phyloP scores from a whole-genome alignment of 352 stramenopile genomes.

The Globisporangium polare region DNA sequence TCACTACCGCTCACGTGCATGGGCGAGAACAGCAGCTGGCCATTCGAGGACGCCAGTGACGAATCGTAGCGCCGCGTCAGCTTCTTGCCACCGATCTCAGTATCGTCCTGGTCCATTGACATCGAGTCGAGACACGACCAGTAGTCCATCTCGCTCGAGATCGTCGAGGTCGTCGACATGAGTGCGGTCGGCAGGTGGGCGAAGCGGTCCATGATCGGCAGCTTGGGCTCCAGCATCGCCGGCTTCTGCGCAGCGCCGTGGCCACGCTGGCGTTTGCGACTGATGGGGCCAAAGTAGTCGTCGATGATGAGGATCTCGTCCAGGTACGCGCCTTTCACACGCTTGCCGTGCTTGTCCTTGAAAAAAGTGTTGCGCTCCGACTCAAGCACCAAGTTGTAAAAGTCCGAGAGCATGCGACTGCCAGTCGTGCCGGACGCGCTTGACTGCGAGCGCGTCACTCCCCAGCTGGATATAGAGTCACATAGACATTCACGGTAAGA shows the following conservation, averaged over 20 bases:
- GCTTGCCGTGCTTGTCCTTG: conserved; percentile 47
- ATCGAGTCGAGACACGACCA: conserved; percentile 28
- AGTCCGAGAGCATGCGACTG: conserved; percentile 70
- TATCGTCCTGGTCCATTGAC: conserved; percentile 17
- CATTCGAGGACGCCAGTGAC: conserved; percentile 8
- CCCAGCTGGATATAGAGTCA: conserved; percentile 23
- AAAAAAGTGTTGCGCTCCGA: conserved; percentile 66
- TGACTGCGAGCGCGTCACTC: conserved; percentile 34
- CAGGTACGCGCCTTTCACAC: conserved; percentile 48
- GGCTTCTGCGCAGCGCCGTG: neutral
- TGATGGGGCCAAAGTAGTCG: conserved; percentile 44
- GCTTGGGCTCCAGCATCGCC: conserved; percentile 1
- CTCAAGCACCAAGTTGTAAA: conserved; percentile 79
- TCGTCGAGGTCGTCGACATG: conserved; percentile 21
- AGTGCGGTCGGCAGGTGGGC: conserved; percentile 14
- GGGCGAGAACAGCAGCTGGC: conserved; percentile 19
- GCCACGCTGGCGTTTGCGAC: conserved; percentile 3
- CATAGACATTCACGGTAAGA: neutral
- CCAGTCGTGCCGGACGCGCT: conserved; percentile 56
- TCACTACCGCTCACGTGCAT: conserved; percentile 2
- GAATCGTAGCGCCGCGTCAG: conserved; percentile 10
- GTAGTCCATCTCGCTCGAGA: conserved; percentile 45
- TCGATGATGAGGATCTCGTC: conserved; percentile 47
- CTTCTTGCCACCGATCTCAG: conserved; percentile 7
- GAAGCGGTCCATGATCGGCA: conserved; percentile 14